Evolutionary conservation across 2,329 filamentous ascomycete genomes (phyloP).

Genomic region (Fonsecaea erecta): DNA sequence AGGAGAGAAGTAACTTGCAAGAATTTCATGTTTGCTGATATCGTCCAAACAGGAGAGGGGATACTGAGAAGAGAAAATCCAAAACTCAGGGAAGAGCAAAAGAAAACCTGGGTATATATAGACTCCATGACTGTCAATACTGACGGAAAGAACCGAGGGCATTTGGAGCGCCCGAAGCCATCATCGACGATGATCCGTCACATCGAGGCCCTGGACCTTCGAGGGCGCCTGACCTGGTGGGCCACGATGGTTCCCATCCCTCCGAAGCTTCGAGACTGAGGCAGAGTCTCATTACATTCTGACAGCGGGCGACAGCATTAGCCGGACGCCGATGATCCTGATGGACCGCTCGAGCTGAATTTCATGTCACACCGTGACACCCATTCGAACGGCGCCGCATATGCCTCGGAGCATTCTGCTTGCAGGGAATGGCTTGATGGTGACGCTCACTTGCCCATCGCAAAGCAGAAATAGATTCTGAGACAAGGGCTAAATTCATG

Average conservation of each 20-base stretch:
- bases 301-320: background rate
- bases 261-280: background rate
- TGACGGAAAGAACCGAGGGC: background rate
- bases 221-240: background rate
- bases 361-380: background rate
- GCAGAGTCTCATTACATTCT: background rate
- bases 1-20: slow-evolving; percentile 4
- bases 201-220: background rate
- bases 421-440: no score
- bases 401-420: background rate
- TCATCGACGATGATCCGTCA: background rate
- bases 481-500: background rate
- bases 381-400: background rate
- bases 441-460: no score
- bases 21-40: slow-evolving; percentile 4
- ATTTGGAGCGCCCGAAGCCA: background rate
- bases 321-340: background rate
- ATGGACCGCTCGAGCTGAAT: background rate
- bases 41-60: background rate
- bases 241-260: background rate
- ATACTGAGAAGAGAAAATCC: background rate
- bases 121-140: background rate
- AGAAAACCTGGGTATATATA: background rate
- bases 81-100: background rate
- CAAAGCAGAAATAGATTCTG: background rate